Base-by-base conservation (phyloP, 352 stramenopile species). In the Pythium phragmitis region DNA sequence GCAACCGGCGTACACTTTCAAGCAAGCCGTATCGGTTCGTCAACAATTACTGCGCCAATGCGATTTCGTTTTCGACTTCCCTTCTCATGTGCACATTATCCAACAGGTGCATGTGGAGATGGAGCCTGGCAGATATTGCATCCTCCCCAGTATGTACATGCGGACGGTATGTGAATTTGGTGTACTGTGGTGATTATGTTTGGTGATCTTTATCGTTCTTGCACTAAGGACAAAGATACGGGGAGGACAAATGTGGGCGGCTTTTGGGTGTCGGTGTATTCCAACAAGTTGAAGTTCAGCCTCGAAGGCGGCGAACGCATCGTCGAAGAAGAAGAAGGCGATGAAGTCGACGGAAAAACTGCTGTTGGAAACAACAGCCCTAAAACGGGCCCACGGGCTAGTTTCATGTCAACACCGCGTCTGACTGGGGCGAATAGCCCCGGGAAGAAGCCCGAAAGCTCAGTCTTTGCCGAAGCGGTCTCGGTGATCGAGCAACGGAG, bases 91-190 rank as follows among this genome's bases (percentile, higher is more conserved):
- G 17, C 2, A 7, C 1, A 14, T 49, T 63, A 39, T 26, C 0
- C 4, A n/a, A 28, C 60, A 93, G 85, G 66, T 85, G 34, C 82
- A 91, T 68, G 73, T 78, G 21, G 80, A 67, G 0, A 88, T 94
- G 65, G 82, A 92, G 46, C 72, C 85, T 50, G 87, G 87, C 1
- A 74, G 65, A 43, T 95, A 95, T 23, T 94, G 87, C 46, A 88
- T 95, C 47, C 74, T 95, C 33, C 82, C 87, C 0, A 95, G 87
- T 65, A 91, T 95, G 85, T 95, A 92, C 60, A 92, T 92, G 81
- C 76, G 85, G 59, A 91, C 79, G 70, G 86, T 95, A 76, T 7
- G 73, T 70, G 13, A 58, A 6, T n/a, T 41, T 23, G 9, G 7
- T 12, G 30, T 4, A 58, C 21, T 7, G 17, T 28, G 46, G 9